phyloP scores from a whole-genome alignment of 2,329 filamentous ascomycete genomes.

The Aspergillus versicolor region DNA sequence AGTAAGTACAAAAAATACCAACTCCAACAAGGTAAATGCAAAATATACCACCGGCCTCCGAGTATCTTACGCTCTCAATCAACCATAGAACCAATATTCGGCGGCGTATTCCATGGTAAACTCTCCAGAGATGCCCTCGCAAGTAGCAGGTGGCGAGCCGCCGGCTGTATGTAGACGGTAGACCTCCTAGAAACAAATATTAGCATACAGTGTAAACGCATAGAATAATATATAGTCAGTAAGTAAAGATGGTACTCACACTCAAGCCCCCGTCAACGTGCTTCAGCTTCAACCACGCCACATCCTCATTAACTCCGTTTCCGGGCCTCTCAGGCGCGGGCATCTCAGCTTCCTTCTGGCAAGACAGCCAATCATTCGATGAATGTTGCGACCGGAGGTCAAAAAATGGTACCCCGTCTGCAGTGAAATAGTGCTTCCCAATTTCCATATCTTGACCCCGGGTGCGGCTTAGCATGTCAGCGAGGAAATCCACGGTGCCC shows the following conservation, averaged over 20 bases:
- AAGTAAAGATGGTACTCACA: slow-evolving; percentile 21
- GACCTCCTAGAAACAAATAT: slow-evolving; percentile 33
- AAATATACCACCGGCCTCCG: neutral
- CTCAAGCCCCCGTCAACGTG: slow-evolving; percentile 29
- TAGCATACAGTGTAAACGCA: neutral
- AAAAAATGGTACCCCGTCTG: slow-evolving; percentile 29
- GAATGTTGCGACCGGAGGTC: slow-evolving; percentile 26
- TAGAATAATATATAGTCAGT: too few species aligned
- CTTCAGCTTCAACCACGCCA: slow-evolving; percentile 36
- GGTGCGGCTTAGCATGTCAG: slow-evolving; percentile 17
- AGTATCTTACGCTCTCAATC: slow-evolving; percentile 1
- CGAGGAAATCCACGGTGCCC: slow-evolving; percentile 29
- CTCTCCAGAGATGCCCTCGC: slow-evolving; percentile 28
- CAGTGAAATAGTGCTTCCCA: slow-evolving; percentile 38
- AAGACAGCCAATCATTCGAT: slow-evolving; percentile 23
- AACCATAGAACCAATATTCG: slow-evolving; percentile 46
- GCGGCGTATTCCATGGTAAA: slow-evolving; percentile 41
- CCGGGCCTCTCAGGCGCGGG: slow-evolving; percentile 21
- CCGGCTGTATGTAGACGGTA: slow-evolving; percentile 42
- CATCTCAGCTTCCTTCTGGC: slow-evolving; percentile 28
- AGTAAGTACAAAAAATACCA: too few species aligned
- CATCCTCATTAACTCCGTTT: slow-evolving; percentile 18
- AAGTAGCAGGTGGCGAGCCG: slow-evolving; percentile 36
- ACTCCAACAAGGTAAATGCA: neutral
- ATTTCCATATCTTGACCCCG: slow-evolving; percentile 28